These are phyloP conservation scores for Punctularia strigosozonata DNA, from an alignment of 768 basidiomycete genomes.

Conservation along the genomic window DNA sequence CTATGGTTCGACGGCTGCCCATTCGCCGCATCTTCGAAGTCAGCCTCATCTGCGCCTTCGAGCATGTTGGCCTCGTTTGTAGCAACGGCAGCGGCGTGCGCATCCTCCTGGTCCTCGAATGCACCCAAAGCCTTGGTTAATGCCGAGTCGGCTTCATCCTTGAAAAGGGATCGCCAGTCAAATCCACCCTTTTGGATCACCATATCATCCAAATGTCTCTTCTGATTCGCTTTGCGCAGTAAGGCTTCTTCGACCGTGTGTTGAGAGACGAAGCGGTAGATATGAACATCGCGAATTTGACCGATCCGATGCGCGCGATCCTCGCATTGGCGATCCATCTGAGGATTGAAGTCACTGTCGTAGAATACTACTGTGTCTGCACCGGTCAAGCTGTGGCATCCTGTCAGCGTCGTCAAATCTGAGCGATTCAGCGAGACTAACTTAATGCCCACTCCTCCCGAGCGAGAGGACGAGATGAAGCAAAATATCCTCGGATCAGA, in stretches of 20 bases:
- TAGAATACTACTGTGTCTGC: constrained; percentile 97
- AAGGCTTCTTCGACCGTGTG: constrained; percentile 94
- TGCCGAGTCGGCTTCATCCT: constrained; percentile 40
- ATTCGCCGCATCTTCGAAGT: constrained; percentile 50
- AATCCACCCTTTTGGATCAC: constrained; percentile 94
- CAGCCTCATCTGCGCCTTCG: constrained; percentile 71
- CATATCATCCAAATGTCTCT: constrained; percentile 78
- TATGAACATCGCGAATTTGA: constrained; percentile 91
- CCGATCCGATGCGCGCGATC: constrained; percentile 99
- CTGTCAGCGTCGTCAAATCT: not conserved
- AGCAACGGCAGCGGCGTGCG: constrained; percentile 68
- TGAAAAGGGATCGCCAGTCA: constrained; percentile 82
- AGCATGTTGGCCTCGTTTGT: constrained; percentile 58
- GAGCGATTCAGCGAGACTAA: constrained; percentile 23
- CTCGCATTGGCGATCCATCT: constrained; percentile 96
- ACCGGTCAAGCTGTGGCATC: constrained; percentile 49
- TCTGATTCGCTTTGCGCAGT: constrained; percentile 96
- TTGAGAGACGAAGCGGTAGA: constrained; percentile 85
- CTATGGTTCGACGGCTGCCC: not conserved
- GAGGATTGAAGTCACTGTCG: constrained; percentile 94
- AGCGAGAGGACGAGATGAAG: constrained; percentile 79
- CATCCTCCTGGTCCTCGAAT: constrained; percentile 84
- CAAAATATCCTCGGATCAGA: constrained; percentile 69
- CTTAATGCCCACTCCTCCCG: constrained; percentile 93
- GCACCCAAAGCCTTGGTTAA: constrained; percentile 70